Conservation (phyloP, 2,329 filamentous ascomycete genomes). For the Elsinoe ampelina region DNA sequence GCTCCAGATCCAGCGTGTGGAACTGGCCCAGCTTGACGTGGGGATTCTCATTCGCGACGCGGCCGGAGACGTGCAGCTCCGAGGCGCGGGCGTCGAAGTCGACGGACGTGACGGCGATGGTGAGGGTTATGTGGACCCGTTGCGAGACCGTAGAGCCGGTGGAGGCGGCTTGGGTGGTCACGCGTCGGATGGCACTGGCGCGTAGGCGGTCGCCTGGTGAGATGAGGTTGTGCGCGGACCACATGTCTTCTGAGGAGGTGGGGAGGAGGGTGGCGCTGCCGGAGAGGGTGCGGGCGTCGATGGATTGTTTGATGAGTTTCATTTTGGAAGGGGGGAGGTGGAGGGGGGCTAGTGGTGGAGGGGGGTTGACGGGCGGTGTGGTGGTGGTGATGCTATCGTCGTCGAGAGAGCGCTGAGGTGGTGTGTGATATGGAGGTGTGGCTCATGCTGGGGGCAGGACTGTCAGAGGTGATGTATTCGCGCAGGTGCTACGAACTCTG, state of each 20-base stretch:
- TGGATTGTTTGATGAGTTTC: slow-evolving; percentile 58
- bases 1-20: slow-evolving; percentile 73
- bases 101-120: slow-evolving; percentile 54
- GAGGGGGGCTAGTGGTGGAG: not conserved
- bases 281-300: slow-evolving; percentile 54
- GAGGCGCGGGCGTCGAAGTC: slow-evolving; percentile 62
- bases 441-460: too few relatives aligned
- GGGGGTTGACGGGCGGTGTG: not conserved
- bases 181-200: slow-evolving; percentile 56
- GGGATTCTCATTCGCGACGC: slow-evolving; percentile 57
- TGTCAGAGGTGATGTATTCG: too few relatives aligned
- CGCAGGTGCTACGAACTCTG: not conserved
- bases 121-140: slow-evolving; percentile 55
- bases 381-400: too few relatives aligned
- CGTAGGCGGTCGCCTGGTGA: slow-evolving; percentile 54
- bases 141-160: slow-evolving; percentile 55
- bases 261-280: slow-evolving; percentile 58
- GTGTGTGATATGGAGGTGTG: too few relatives aligned
- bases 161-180: slow-evolving; percentile 49
- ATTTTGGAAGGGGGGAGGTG: slow-evolving; percentile 34
- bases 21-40: slow-evolving; percentile 57
- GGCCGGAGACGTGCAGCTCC: slow-evolving; percentile 59
- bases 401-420: too few relatives aligned
- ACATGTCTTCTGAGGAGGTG: slow-evolving; percentile 71
- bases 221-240: slow-evolving; percentile 68